Conservation (phyloP, 106 monocot genomes). For the Gastrodia elata region DNA sequence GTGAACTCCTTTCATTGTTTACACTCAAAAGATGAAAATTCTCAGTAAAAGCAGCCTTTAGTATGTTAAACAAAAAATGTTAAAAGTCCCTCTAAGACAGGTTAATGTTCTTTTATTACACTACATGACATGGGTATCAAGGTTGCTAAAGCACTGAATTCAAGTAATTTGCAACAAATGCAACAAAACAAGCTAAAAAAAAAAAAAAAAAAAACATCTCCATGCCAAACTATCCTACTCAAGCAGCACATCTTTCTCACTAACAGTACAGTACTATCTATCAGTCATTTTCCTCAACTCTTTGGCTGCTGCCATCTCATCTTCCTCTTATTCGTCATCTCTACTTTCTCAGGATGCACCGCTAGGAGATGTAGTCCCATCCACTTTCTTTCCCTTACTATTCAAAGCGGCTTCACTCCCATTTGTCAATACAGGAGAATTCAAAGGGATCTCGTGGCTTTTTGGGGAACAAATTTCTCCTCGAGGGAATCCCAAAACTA, state of each 20-base stretch:
- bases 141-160: background rate
- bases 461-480: background rate
- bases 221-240: background rate
- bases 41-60: background rate
- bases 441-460: background rate
- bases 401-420: background rate
- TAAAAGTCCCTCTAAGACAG: background rate
- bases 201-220: background rate
- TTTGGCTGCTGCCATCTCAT: slow-evolving; percentile 16
- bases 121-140: background rate
- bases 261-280: background rate
- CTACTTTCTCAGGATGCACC: slow-evolving; percentile 1
- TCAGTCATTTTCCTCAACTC: slow-evolving; percentile 21
- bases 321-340: background rate
- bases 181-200: background rate
- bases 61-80: background rate
- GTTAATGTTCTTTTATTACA: background rate
- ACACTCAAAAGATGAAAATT: background rate
- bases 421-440: background rate
- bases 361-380: background rate
- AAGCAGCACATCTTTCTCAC: background rate
- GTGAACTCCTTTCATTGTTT: too few species aligned
- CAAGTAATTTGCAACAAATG: background rate
- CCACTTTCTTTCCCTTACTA: background rate
- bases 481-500: background rate